phyloP scores from a whole-genome alignment of 2,329 filamentous ascomycete genomes.

The Periconia sp. region DNA sequence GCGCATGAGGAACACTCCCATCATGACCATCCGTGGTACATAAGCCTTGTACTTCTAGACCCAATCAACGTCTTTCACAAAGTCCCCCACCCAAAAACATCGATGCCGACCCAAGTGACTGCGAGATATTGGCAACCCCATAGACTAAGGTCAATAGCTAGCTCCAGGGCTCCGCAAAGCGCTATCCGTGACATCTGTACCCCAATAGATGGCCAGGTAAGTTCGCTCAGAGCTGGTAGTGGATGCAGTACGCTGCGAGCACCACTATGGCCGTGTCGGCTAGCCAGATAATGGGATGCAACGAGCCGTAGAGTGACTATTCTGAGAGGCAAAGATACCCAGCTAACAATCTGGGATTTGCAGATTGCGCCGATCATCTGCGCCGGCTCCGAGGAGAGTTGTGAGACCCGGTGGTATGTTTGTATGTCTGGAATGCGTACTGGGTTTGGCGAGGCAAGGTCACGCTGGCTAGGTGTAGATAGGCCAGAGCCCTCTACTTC shows the following conservation, averaged over 20 bases:
- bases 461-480: constrained; percentile 10
- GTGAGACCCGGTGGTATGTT: constrained; percentile 40
- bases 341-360: constrained; percentile 38
- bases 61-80: constrained; percentile 23
- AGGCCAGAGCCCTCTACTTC: constrained; percentile 24
- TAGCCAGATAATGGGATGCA: constrained; percentile 36
- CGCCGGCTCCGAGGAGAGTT: constrained; percentile 41
- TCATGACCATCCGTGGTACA: constrained; percentile 2
- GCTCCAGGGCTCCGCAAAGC: constrained; percentile 38
- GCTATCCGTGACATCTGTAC: constrained; percentile 37
- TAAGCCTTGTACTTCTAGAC: neutral
- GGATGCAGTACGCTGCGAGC: constrained; percentile 12
- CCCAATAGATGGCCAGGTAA: constrained; percentile 26
- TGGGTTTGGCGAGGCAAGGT: constrained; percentile 10
- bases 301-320: constrained; percentile 37
- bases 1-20: constrained; percentile 10
- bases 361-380: constrained; percentile 40
- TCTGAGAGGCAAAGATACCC: constrained; percentile 38
- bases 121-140: constrained; percentile 43
- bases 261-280: constrained; percentile 9
- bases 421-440: constrained; percentile 9
- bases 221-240: constrained; percentile 11
- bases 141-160: constrained; percentile 40
- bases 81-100: constrained; percentile 42
- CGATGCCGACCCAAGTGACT: constrained; percentile 35